Conservation (phyloP, 805 yeast genomes). For the Aciculoconidium aculeatum region DNA sequence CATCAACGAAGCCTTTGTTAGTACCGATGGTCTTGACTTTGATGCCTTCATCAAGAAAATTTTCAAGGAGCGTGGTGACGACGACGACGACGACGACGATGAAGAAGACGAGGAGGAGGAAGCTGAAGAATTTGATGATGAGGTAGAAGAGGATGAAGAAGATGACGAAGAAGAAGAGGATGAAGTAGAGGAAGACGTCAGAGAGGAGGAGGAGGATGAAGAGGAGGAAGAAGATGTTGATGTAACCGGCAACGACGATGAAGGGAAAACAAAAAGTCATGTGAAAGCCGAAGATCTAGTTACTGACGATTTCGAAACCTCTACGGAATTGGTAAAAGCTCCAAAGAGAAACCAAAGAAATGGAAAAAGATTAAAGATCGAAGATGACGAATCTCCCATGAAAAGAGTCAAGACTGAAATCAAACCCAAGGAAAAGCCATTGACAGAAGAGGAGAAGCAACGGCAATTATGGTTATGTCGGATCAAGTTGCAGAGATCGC, state of each 20-base stretch:
- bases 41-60: slow-evolving; percentile 31
- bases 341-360: no score
- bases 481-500: slow-evolving; percentile 42
- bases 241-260: no score
- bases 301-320: no score
- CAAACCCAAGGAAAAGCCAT: slow-evolving; percentile 5
- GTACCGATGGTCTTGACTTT: slow-evolving; percentile 31
- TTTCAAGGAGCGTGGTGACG: slow-evolving; percentile 15
- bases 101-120: slow-evolving; percentile 12
- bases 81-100: slow-evolving; percentile 19
- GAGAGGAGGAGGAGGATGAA: slow-evolving; percentile 1
- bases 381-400: no score
- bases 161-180: slow-evolving; percentile 10
- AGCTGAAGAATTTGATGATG: slow-evolving; percentile 11
- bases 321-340: no score
- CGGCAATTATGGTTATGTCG: slow-evolving; percentile 45
- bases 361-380: no score
- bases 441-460: slow-evolving; percentile 35
- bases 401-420: no score
- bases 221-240: slow-evolving; percentile 2
- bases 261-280: no score
- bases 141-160: slow-evolving; percentile 11
- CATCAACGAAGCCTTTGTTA: slow-evolving; percentile 33
- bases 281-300: no score
- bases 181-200: slow-evolving; percentile 3